Evolutionary conservation across 1,139 yeast genomes (phyloP).

Genomic region (Sugiyamaella pinicola): DNA sequence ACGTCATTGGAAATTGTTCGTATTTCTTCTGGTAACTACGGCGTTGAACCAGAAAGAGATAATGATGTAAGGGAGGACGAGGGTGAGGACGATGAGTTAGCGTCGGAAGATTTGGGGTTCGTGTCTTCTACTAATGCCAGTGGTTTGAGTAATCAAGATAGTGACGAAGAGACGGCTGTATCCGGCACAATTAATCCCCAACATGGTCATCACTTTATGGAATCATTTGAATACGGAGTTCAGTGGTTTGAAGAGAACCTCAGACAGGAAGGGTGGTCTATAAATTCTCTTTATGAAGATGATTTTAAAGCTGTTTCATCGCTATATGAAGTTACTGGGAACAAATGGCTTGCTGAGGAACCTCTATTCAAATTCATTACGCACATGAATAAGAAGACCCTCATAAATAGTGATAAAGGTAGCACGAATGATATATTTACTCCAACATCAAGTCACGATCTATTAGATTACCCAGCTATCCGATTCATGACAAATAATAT

Average conservation of each 20-base stretch:
- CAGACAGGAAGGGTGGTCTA: conserved; percentile 61
- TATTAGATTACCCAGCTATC: conserved; percentile 23
- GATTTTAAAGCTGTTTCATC: conserved; percentile 56
- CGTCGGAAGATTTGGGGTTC: background rate
- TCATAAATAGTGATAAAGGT: background rate
- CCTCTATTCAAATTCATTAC: conserved; percentile 38
- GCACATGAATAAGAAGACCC: conserved; percentile 18
- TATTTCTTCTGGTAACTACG: background rate
- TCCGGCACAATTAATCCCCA: background rate
- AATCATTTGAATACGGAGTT: conserved; percentile 29
- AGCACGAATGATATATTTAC: background rate
- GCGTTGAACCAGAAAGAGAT: conserved; percentile 6
- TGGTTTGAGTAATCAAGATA: background rate
- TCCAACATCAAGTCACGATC: background rate
- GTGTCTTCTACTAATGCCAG: too few relatives aligned
- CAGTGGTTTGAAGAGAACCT: conserved; percentile 43
- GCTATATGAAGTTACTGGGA: conserved; percentile 53
- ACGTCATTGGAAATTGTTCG: background rate
- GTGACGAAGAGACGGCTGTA: conserved; percentile 15
- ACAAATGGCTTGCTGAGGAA: conserved; percentile 45
- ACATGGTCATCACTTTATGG: background rate
- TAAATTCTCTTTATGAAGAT: conserved; percentile 45
- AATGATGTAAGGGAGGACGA: too few relatives aligned
- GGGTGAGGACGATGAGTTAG: too few relatives aligned
- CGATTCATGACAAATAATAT: conserved; percentile 32